Conservation (phyloP, 768 basidiomycete genomes). For the Tricholoma flavovirens region DNA sequence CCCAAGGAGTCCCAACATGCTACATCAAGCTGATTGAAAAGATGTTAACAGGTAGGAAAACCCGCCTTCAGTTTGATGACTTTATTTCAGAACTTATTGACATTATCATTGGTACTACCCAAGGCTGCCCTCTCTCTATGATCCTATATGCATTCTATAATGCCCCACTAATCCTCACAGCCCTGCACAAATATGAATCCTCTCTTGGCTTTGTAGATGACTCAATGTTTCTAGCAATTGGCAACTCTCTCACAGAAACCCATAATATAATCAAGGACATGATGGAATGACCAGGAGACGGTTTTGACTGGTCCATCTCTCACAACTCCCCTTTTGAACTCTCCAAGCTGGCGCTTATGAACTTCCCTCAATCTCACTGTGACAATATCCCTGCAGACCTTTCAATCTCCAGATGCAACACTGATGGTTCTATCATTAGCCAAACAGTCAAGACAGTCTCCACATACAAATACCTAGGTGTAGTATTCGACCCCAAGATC, state of each 20-base stretch:
- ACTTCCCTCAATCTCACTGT: background rate
- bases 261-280: constrained; percentile 14
- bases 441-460: no score
- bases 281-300: constrained; percentile 13
- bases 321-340: constrained; percentile 27
- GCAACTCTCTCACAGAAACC: no score
- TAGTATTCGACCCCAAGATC: no score
- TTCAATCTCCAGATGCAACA: no score
- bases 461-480: no score
- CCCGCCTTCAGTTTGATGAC: constrained; percentile 9
- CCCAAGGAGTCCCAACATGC: no score
- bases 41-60: constrained; percentile 1
- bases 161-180: no score
- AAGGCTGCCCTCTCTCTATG: constrained; percentile 23
- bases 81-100: constrained; percentile 15
- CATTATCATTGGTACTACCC: constrained; percentile 17
- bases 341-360: background rate
- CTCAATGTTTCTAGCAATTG: no score
- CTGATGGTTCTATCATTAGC: no score
- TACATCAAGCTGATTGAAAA: no score
- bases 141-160: background rate
- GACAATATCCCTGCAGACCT: background rate
- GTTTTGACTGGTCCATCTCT: constrained; percentile 15
- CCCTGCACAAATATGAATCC: no score
- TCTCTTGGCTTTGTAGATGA: no score